Conservation (phyloP, 2,329 filamentous ascomycete species). For the Fusarium avenaceum region DNA sequence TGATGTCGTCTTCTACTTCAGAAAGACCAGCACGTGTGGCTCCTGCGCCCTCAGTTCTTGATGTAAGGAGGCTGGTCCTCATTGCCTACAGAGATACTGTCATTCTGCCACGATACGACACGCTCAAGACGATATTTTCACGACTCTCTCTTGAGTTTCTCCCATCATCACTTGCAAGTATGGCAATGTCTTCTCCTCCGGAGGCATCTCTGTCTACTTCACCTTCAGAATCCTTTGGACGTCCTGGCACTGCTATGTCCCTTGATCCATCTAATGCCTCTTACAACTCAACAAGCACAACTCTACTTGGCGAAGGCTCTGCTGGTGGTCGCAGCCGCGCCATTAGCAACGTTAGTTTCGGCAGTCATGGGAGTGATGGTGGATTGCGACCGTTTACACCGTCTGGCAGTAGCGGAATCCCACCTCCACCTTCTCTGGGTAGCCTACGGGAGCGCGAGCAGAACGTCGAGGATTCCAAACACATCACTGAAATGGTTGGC, state of each 20-base stretch:
- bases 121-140: slow-evolving; percentile 89
- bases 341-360: slow-evolving; percentile 85
- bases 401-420: slow-evolving; percentile 46
- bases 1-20: slow-evolving; percentile 55
- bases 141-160: slow-evolving; percentile 86
- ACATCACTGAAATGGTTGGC: slow-evolving; percentile 93
- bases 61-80: slow-evolving; percentile 90
- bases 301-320: slow-evolving; percentile 76
- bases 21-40: slow-evolving; percentile 59
- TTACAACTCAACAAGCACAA: slow-evolving; percentile 84
- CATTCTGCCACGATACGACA: slow-evolving; percentile 89
- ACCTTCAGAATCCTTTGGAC: slow-evolving; percentile 64
- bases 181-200: slow-evolving; percentile 67
- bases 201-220: slow-evolving; percentile 66
- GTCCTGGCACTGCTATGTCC: slow-evolving; percentile 81
- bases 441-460: slow-evolving; percentile 69
- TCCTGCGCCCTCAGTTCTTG: slow-evolving; percentile 71
- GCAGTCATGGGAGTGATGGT: slow-evolving; percentile 64
- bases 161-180: slow-evolving; percentile 65
- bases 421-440: slow-evolving; percentile 50
- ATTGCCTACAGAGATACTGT: slow-evolving; percentile 90
- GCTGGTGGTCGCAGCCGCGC: slow-evolving; percentile 78
- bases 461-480: slow-evolving; percentile 76
- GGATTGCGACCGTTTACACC: slow-evolving; percentile 66
- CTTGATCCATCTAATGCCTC: slow-evolving; percentile 81